Evolutionary conservation across 2,329 filamentous ascomycete genomes (phyloP).

Genomic region (Fusarium praegraminearum): DNA sequence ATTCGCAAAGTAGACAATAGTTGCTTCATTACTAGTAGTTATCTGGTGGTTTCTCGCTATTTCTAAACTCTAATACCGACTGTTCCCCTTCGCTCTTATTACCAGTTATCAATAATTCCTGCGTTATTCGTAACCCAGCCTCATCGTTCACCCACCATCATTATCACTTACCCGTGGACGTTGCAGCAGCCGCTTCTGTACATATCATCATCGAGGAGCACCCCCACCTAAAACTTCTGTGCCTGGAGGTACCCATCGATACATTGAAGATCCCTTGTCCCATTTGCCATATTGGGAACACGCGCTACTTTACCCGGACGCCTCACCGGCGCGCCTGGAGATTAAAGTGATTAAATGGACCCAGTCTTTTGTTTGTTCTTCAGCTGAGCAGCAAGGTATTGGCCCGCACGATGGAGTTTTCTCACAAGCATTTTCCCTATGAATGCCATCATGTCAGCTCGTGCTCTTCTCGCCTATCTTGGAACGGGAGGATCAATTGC

Average conservation of each 20-base stretch:
- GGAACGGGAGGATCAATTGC: constrained; percentile 45
- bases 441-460: constrained; percentile 26
- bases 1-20: neutral
- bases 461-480: constrained; percentile 46
- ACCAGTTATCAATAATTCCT: no score
- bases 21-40: neutral
- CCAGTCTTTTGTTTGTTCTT: constrained; percentile 39
- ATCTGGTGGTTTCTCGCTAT: no score
- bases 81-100: no score
- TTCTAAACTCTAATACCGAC: no score
- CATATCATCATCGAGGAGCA: constrained; percentile 1
- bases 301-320: constrained; percentile 34
- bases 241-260: constrained; percentile 26
- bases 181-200: neutral
- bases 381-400: constrained; percentile 18
- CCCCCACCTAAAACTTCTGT: constrained; percentile 8
- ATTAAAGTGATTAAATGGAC: constrained; percentile 44
- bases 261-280: constrained; percentile 16
- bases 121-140: neutral
- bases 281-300: constrained; percentile 29
- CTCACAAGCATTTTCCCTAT: neutral
- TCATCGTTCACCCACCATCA: neutral
- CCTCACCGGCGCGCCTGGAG: constrained; percentile 45
- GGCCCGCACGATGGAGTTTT: neutral
- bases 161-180: neutral